Evolutionary conservation across 2,329 filamentous ascomycete genomes (phyloP), one percentile per base, ranked within the genome.

Genomic region (Cephalotrichum gorgonifer): DNA sequence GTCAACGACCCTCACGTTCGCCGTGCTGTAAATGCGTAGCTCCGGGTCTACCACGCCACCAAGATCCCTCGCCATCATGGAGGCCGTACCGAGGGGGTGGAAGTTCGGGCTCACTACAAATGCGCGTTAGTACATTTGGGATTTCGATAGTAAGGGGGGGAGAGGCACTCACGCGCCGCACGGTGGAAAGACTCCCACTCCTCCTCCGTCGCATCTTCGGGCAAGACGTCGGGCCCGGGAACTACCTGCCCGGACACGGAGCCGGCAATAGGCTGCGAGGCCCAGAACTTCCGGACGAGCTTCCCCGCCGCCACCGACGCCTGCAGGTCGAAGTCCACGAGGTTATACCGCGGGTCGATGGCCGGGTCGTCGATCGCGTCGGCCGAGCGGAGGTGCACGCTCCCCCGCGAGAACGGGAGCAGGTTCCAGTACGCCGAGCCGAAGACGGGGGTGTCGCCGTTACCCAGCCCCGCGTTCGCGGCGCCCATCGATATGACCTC

Each of bases 331-430:
- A 41, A 48, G 15, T 30, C 25, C 3, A 6, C 26, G 23, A 17
- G 23, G 27, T 41, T 30, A 20, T 28, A 53, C 3, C 50, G 47
- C 9, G 54, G 53, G 28, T 55, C 44, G 31, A 54, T 54, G 17
- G 70, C 64, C 1, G 73, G 70, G 22, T 66, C 59, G 4, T 69
- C 65, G 14, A 59, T 22, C n/a, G 22, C n/a, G n/a, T 41, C 57
- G 2, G 64, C 47, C 6, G 65, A 67, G 8, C 62, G 61, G 51
- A 83, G 76, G 62, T 83, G 81, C 50, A 81, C 72, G 33, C 67
- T 67, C 6, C 80, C 80, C 0, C 79, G 71, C 1, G 68, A 63
- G 50, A 69, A 63, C 11, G 66, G 66, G 8, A 71, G 50, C 11
- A 69, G 55, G 8, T 55, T 52, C 62, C 65, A 71, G 50, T 62